These are phyloP conservation scores for Sclerotinia trifoliorum DNA, from an alignment of 2,329 filamentous ascomycete genomes.

Conservation along the genomic window DNA sequence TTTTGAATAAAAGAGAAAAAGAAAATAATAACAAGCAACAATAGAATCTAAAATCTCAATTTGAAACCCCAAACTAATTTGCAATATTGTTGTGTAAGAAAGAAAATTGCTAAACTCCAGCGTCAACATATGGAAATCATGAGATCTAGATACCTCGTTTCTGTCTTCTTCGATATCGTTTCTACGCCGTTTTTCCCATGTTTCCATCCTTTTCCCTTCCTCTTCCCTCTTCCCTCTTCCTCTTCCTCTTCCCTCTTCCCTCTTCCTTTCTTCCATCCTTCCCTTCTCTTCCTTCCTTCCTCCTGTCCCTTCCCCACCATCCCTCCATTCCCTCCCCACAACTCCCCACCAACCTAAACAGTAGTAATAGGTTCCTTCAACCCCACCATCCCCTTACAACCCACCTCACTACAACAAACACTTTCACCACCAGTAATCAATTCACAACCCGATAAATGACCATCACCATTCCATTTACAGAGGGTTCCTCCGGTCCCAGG, in stretches of 20 bases:
- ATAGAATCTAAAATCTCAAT: not conserved
- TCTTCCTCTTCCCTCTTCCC: no score
- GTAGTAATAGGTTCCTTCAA: slow-evolving; percentile 15
- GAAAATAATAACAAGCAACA: not conserved
- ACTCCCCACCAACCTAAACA: not conserved
- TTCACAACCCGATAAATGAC: slow-evolving; percentile 1
- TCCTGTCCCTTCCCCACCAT: no score
- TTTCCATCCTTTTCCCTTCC: no score
- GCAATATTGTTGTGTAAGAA: not conserved
- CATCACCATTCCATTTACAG: slow-evolving; percentile 17
- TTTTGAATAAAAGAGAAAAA: not conserved
- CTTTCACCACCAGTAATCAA: not conserved
- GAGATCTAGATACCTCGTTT: not conserved
- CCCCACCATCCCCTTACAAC: slow-evolving; percentile 11
- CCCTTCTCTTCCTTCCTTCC: no score
- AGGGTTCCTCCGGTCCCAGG: not conserved
- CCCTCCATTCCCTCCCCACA: no score
- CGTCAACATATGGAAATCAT: no score
- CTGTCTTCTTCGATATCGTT: not conserved
- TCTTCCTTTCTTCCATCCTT: no score
- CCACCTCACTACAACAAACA: slow-evolving; percentile 1
- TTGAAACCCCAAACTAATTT: not conserved
- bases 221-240: no score
- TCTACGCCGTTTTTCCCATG: no score
- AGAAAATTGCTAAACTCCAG: not conserved